A percentile compares a stretch with the other conserved stretches of the same genome.
These are phyloP conservation scores for Penicillium sp. DNA, from an alignment of 2,329 filamentous ascomycete genomes.

Conservation along the genomic window DNA sequence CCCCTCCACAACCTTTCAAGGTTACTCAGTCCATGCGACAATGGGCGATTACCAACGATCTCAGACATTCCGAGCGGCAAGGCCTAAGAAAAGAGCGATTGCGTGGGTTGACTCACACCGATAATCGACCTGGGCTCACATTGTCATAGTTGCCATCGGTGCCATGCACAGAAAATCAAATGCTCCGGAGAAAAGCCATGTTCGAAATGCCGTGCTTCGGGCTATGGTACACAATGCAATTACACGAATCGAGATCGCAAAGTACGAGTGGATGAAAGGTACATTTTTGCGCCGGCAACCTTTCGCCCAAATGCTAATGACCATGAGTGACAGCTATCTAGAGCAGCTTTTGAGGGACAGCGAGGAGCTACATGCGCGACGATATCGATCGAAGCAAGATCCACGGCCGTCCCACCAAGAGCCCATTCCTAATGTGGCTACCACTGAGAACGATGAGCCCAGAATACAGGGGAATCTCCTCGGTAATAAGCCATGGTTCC, in stretches of 20 bases:
- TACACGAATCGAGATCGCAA: conserved; percentile 43
- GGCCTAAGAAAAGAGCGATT: conserved; percentile 7
- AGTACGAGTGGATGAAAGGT: conserved; percentile 32
- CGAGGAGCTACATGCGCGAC: conserved; percentile 6
- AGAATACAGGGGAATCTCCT: conserved; percentile 12
- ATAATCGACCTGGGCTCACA: not conserved
- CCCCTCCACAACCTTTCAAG: not conserved
- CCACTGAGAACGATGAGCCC: conserved; percentile 14
- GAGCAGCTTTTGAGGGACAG: conserved; percentile 24
- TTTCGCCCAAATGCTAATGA: not conserved
- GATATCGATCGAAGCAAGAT: not conserved
- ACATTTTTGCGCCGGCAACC: not conserved
- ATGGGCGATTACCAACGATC: not conserved
- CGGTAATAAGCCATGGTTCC: conserved; percentile 26
- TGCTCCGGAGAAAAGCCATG: conserved; percentile 47
- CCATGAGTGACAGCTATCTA: conserved; percentile 23
- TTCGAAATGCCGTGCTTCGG: conserved; percentile 35
- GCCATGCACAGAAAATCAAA: conserved; percentile 47
- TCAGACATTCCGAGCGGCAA: not conserved
- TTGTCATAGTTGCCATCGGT: conserved; percentile 36
- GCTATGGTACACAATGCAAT: conserved; percentile 33
- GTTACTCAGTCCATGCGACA: not conserved
- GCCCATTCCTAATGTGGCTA: not conserved
- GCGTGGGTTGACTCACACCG: not conserved
- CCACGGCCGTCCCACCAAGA: not conserved